Base-by-base conservation (phyloP, 2,329 filamentous ascomycete genomes). In the Fonsecaea monophora region DNA sequence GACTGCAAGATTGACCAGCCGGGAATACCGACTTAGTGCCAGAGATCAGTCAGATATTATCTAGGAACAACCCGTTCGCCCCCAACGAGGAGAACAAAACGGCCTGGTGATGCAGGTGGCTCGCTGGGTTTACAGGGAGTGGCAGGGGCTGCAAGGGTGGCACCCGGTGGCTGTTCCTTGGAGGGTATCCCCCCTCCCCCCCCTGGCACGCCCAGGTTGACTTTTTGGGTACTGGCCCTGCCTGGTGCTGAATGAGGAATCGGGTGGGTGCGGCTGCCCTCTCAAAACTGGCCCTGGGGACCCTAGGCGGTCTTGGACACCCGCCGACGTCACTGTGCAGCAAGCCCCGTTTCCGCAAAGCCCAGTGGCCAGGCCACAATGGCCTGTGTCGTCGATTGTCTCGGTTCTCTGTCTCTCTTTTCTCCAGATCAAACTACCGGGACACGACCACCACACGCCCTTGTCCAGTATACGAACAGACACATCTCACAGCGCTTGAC, bases 61-160 rank as follows among this genome's bases (percentile, higher is more conserved):
- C 45, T 50, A 50, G 45, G 45, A 50, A 50, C 45, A 25, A 50
- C 18, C 18, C 45, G 30, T 6, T 6, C 21, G 9, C 18, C 45
- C 45, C 40, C 40, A 45, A 5, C 45, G 25, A 25, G 21, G 45
- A 50, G 45, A 32, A 32, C 30, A 50, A 30, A 50, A 50, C 10
- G 45, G 45, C 45, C n/a, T 25, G 45, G 45, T 50, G 45, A 50
- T 50, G 45, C 45, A 50, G 45, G 45, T 50, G 18, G 40, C 40
- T 45, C 40, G n/a, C 40, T 18, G n/a, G 40, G 5, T 42, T 42
- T 18, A 18, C 40, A 45, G 40, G 40, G 38, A 13, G 35, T 40
- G 25, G 55, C 55, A 58, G 21, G 35, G 15, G 37, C 15, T 38
- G 55, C 40, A 32, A n/a, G 40, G 57, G 57, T 59, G 56, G 56